A percentile compares a stretch with the other conserved stretches of the same genome.
Evolutionary conservation across 495 filamentous ascomycete genomes (phyloP).

Genomic region (Penicillium lagena): DNA sequence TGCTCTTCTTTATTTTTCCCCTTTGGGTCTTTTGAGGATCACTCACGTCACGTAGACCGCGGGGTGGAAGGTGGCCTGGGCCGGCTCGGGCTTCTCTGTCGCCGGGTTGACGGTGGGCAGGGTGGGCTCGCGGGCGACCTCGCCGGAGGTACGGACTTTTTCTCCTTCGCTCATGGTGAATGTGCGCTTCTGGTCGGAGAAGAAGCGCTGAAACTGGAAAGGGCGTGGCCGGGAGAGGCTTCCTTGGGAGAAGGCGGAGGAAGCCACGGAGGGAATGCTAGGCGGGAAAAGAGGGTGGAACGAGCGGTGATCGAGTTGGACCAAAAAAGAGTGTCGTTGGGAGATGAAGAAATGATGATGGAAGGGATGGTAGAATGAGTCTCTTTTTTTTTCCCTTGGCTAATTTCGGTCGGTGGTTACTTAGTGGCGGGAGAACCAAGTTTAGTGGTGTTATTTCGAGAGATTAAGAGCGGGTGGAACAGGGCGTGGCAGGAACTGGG

Average conservation of each 20-base stretch:
- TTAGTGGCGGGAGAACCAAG: not conserved
- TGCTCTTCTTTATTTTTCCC: not conserved
- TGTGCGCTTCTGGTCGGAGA: constrained; percentile 38
- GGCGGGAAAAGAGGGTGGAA: constrained; percentile 1
- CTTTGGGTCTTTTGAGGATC: not conserved
- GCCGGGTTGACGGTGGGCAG: constrained; percentile 75
- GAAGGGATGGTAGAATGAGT: constrained; percentile 10
- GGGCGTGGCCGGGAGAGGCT: constrained; percentile 44
- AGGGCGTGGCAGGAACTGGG: too few relatives aligned
- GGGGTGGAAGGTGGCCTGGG: constrained; percentile 66
- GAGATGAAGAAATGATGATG: constrained; percentile 21
- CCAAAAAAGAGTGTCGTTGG: constrained; percentile 9
- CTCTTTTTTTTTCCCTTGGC: constrained; percentile 4
- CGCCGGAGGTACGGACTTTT: constrained; percentile 74
- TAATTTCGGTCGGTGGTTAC: not conserved
- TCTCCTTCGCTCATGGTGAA: constrained; percentile 63
- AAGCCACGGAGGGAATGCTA: constrained; percentile 35
- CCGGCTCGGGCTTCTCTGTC: constrained; percentile 58
- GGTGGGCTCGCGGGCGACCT: constrained; percentile 57
- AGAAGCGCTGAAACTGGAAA: constrained; percentile 45
- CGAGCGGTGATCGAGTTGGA: constrained; percentile 15
- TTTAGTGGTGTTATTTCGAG: too few relatives aligned
- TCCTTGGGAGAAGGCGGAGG: constrained; percentile 39
- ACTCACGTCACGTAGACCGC: constrained; percentile 85
- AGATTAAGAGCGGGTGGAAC: too few relatives aligned